Evolutionary conservation across 257 asterid species (phyloP), one percentile per base, ranked within the genome.

Genomic region (Ophiorrhiza pumila): DNA sequence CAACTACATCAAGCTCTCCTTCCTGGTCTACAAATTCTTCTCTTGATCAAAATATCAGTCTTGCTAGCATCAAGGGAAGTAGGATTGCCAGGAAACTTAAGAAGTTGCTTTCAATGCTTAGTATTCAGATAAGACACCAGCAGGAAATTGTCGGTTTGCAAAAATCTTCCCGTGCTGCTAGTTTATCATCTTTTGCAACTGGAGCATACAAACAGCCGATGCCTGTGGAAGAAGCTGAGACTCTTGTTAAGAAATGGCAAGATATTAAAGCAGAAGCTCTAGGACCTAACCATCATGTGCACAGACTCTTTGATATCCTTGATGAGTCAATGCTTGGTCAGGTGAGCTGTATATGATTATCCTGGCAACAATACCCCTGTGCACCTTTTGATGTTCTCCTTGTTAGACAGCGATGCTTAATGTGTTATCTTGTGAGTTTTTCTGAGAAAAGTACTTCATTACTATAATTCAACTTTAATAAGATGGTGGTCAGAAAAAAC

Each of bases 271-370:
- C 98, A 32, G 96, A 86, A 66, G 97, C 99, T 50, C 94, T 95
- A 71, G 99, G 99, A 63, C 90, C 96, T 74, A 82, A 87, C 76
- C 92, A 95, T 78, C 80, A 95, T 71, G 76, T 85, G 77, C 69
- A 67, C 65, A 85, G 88, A 69, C 94, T 95, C 66, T 74, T 76
- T 74, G 96, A 90, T 63, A 80, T 92, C 68, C 98, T 95, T 76
- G 98, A 92, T 62, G 99, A 93, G 83, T 73, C 96, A 39, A 90
- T 95, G 99, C 98, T 95, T 79, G 79, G 35, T 78, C 97, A 92
- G 95, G 99, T 95, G 82, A 82, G 84, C 71, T 81, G 64, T 77
- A 72, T 71, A 56, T 74, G 77, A 50, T 80, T 75, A 35, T 83
- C 49, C 59, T 65, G 27, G 31, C 56, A 62, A 68, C 63, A 52